Evolutionary conservation across 2,329 filamentous ascomycete genomes (phyloP).

Genomic region (Trichothecium roseum): DNA sequence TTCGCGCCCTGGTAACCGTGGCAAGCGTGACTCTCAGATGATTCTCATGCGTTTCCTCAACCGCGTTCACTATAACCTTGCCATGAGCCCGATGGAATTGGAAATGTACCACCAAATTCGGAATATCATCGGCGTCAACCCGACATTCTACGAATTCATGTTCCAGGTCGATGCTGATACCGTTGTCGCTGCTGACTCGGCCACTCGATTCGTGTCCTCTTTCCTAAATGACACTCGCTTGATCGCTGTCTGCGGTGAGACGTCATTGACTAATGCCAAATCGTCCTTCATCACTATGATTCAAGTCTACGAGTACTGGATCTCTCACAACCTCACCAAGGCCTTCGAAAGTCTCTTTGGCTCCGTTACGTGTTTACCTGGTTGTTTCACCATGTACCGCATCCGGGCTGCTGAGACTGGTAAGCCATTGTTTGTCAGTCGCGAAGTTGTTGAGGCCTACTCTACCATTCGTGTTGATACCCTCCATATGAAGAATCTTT

Average conservation of each 20-base stretch:
- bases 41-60: constrained; percentile 98
- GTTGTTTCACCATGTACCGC: constrained; percentile 99
- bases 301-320: constrained; percentile 99
- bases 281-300: constrained; percentile 96
- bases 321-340: constrained; percentile 93
- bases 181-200: constrained; percentile 79
- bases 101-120: constrained; percentile 98
- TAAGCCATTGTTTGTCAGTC: constrained; percentile 92
- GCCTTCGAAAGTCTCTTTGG: constrained; percentile 96
- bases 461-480: constrained; percentile 93
- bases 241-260: constrained; percentile 94
- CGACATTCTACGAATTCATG: constrained; percentile 95
- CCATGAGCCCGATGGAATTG: constrained; percentile 93
- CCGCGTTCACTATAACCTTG: constrained; percentile 91
- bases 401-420: constrained; percentile 89
- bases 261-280: constrained; percentile 84
- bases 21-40: constrained; percentile 99
- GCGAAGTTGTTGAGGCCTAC: constrained; percentile 81
- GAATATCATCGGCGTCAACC: constrained; percentile 98
- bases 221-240: constrained; percentile 87
- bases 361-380: constrained; percentile 92
- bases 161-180: constrained; percentile 97
- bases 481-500: constrained; percentile 95
- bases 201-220: constrained; percentile 80
- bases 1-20: constrained; percentile 88